Evolutionary conservation across 2,329 filamentous ascomycete genomes (phyloP).

Genomic region (Aspergillus quadrilineatus): DNA sequence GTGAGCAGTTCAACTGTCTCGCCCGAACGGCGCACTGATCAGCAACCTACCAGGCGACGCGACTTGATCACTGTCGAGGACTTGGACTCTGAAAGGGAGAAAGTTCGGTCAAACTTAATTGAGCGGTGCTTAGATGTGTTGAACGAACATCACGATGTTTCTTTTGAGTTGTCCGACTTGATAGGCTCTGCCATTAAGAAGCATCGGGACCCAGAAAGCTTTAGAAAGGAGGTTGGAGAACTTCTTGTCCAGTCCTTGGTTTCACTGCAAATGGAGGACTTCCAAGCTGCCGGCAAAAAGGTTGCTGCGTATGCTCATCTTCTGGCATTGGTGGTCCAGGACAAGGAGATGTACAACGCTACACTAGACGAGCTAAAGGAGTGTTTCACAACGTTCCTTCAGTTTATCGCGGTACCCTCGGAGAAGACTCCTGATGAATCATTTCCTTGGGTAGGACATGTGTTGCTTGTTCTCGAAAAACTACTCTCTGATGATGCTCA

Average conservation of each 20-base stretch:
- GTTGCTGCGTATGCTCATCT: constrained; percentile 91
- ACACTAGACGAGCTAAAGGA: constrained; percentile 73
- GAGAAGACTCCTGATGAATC: constrained; percentile 70
- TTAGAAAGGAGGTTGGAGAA: constrained; percentile 71
- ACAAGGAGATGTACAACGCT: constrained; percentile 74
- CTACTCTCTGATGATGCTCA: constrained; percentile 86
- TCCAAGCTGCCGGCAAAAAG: constrained; percentile 60
- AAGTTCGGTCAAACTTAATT: constrained; percentile 74
- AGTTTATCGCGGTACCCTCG: constrained; percentile 69
- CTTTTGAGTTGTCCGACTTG: constrained; percentile 86
- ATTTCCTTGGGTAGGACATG: constrained; percentile 89
- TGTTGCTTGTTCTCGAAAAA: constrained; percentile 85
- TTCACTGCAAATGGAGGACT: constrained; percentile 59
- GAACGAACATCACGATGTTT: constrained; percentile 80
- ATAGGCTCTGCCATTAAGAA: constrained; percentile 70
- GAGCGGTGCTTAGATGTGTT: constrained; percentile 89
- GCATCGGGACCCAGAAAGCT: constrained; percentile 57
- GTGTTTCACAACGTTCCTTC: constrained; percentile 71
- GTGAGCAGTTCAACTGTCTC: constrained; percentile 21
- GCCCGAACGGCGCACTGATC: constrained; percentile 23
- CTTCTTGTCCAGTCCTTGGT: constrained; percentile 83
- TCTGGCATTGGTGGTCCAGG: constrained; percentile 81
- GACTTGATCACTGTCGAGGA: constrained; percentile 65
- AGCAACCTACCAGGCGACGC: constrained; percentile 30
- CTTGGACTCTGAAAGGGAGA: constrained; percentile 70